Base-by-base conservation (phyloP, 1,284 basidiomycete genomes). In the Pseudozyma pruni region DNA sequence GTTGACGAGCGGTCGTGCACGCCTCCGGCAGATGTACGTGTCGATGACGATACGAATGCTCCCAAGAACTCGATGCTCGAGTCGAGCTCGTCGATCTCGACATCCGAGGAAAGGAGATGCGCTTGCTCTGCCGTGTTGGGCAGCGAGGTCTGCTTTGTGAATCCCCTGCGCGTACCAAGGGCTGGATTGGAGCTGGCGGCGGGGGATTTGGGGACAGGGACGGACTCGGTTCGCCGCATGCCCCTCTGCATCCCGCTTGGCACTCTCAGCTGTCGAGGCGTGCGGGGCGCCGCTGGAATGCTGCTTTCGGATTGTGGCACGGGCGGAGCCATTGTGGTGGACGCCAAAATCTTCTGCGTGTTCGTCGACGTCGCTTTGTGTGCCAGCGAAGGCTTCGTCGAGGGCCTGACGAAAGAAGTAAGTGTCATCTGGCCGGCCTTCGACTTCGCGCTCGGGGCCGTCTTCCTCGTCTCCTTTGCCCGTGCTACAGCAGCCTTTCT, bases 61-160 rank as follows among this genome's bases (percentile, higher is more conserved):
- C 63, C 63, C n/a, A 67, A 44, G 16, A 69, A 69, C 23, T 62
- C 66, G 32, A 69, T 62, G 22, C 41, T 49, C 13, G 61, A 64
- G 34, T 64, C 61, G 17, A 35, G 25, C 11, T 53, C 52, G 14
- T 44, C 40, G 9, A 35, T 34, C 6, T 31, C 35, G n/a, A 20
- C 25, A 11, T 45, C 38, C 11, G 27, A 6, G 10, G 20, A 51
- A 51, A 25, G 27, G 10, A 40, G 23, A 31, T 27, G n/a, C 4
- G 13, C n/a, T n/a, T n/a, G n/a, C n/a, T n/a, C n/a, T n/a, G n/a
- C n/a, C n/a, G n/a, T n/a, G n/a, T n/a, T n/a, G 5, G 56, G 48
- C 13, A 53, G 23, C 1, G 57, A 60, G 2, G 10, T 34, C 14
- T 53, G 34, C 4, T 45, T 23, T 0, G 23, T 20, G 13, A 53